Evolutionary conservation across 2,329 filamentous ascomycete species (phyloP), one percentile per base, ranked within the genome.

Genomic region (Ophiostoma australiae): DNA sequence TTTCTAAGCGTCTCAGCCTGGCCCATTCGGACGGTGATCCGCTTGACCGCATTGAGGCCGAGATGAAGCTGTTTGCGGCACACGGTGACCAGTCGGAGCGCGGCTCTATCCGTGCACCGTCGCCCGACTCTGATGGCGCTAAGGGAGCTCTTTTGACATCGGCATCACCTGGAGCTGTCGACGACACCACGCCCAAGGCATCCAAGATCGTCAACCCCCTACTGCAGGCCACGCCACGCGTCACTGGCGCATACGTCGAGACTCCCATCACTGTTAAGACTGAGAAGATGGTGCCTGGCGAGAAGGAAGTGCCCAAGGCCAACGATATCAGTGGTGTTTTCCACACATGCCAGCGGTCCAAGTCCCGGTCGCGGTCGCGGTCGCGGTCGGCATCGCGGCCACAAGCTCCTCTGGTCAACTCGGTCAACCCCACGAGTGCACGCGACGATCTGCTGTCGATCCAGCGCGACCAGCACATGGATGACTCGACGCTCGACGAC

Each of bases 401-500:
- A 61, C 81, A 81, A 44, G 80, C 82, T n/a, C 81, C 83, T 13
- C 76, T 87, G 48, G 80, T 81, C 73, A 88, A 88, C 78, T 84
- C 86, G 3, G 83, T 83, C 69, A 84, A 81, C 71, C 84, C 81
- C 3, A 82, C 84, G 1, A 85, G 83, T 1, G 86, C 86, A 70
- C 84, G 81, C 70, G 85, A 87, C 71, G 86, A 89, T 74, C 78
- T 88, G 37, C 78, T 82, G 37, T 82, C 85, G 69, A 84, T 89
- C 66, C 81, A 86, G 73, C 81, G 81, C 20, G 79, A 78, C 65
- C 82, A 87, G 74, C 81, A 87, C 70, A 83, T 87, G 35, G 86
- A 88, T 23, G 86, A 88, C 74, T 86, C 85, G 0, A 88, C 86
- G 0, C 77, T 87, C n/a, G 86, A 88, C 67, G 84, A 88, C 72